Evolutionary conservation across 306 rosid genomes (phyloP), one percentile per base, ranked within the genome.

Genomic region (Fragaria vesca): DNA sequence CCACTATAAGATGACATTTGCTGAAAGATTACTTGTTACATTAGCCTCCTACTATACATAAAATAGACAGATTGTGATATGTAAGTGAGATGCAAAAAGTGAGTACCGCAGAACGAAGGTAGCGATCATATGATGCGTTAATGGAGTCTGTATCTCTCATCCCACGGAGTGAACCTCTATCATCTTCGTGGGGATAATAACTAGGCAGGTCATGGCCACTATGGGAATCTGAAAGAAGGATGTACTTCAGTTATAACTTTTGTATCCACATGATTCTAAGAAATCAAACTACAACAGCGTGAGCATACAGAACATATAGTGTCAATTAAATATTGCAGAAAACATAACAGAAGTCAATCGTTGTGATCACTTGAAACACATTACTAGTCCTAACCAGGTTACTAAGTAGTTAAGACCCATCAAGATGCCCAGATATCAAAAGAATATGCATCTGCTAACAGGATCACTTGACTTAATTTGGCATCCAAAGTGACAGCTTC

Each of bases 81-180:
- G 58, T 12, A 68, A 75, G 45, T 43, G 13, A 71, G 34, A 78
- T 66, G 71, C 34, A 71, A 76, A 81, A 88, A 73, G n/a, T 72
- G 66, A 57, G 62, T 92, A 94, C 98, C 95, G 91, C 87, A 84
- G 83, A 88, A 74, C 91, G 97, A 71, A 92, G 90, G 78, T 94
- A 94, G 78, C 91, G 96, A 73, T 94, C 98, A 83, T 94, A 94
- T 65, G 98, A 92, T n/a, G 96, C 98, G 70, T 89, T 93, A 70
- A 94, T 93, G 81, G 98, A 89, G 79, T 92, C 98, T 0, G 97
- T 88, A 76, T 91, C 96, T 82, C 97, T 90, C 61, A 91, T 77
- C 79, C 85, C 93, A 42, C 83, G 97, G 55, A 88, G 77, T 65
- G 96, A 82, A 45, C 92, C 92, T 85, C 98, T 86, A 78, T 91